phyloP scores from a whole-genome alignment of 345 rosid species.

The Salix dunnii region DNA sequence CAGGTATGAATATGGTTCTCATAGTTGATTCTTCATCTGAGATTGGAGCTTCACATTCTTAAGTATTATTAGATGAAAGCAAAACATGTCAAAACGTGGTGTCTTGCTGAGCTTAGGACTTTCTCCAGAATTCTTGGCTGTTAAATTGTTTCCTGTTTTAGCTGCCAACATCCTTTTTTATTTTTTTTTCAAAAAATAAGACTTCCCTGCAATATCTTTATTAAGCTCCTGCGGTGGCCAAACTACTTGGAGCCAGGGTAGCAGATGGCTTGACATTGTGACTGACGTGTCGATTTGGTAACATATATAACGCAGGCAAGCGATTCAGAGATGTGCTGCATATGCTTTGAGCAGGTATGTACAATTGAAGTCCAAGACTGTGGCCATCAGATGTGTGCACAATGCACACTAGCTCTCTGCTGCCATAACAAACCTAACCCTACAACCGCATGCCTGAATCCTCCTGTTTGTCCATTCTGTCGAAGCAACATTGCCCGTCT shows the following conservation, averaged over 20 bases:
- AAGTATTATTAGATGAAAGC: background rate
- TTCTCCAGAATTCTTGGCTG: background rate
- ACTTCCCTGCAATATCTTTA: background rate
- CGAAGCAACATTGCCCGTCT: constrained; percentile 69
- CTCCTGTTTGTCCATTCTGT: constrained; percentile 97
- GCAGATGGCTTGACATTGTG: background rate
- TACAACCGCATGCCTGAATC: constrained; percentile 54
- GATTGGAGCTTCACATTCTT: background rate
- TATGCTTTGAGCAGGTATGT: constrained; percentile 95
- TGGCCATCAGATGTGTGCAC: constrained; percentile 98
- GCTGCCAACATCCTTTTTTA: background rate
- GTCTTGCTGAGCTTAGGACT: background rate
- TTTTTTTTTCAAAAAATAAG: too few species aligned
- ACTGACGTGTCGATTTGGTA: constrained; percentile 7
- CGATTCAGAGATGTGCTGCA: constrained; percentile 81
- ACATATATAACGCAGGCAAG: constrained; percentile 50
- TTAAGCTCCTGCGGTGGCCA: background rate
- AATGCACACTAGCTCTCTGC: constrained; percentile 90
- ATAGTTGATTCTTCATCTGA: background rate
- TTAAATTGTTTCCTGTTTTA: background rate
- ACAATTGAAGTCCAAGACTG: constrained; percentile 89
- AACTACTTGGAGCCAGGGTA: constrained; percentile 2
- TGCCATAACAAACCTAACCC: constrained; percentile 99
- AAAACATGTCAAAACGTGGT: background rate
- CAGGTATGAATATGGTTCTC: background rate